Base-by-base conservation (phyloP, 2,329 filamentous ascomycete species). In the Trichophyton rubrum region DNA sequence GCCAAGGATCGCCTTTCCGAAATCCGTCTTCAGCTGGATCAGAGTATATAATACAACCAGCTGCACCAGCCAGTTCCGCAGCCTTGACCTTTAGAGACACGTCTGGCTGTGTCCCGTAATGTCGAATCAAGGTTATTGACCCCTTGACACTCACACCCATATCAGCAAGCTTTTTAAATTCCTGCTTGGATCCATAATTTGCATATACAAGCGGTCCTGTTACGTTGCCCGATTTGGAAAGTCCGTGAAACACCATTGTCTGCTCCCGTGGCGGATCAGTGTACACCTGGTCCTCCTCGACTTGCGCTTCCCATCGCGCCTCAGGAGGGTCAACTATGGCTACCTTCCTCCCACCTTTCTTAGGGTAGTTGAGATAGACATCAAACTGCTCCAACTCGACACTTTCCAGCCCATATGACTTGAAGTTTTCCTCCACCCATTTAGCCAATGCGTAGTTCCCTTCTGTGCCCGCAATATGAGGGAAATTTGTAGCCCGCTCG, bases 291-390 rank as follows among this genome's bases (percentile, higher is more conserved):
- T 88, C 82, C 76, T 97, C 93, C 68, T 99, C 92, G 58, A 99
- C 77, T 64, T 81, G 82, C 11, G 92, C 93, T 61, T 85, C 82
- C 91, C 91, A 97, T 15, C 74, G 76, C 40, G 85, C 77, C 63
- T 84, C 85, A 59, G 85, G 82, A 0, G 80, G 81, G 40, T 86
- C 85, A 63, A 96, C 77, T 58, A 99, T 88, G 63, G 91, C 85
- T 43, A 99, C 86, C 61, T 85, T 82, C 57, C 93, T 82, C 11
- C 92, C 93, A 62, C 83, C 86, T 30, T 81, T 76, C 64, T 80
- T 87, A 0, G 93, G 90, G 71, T 95, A 99, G 73, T 97, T 97
- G 68, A 97, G 77, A 71, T 96, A 97, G 15, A 95, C 91, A 67
- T 87, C 81, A 72, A 89, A 95, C 70, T 90, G 83, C 67, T 95